Evolutionary conservation across 2,329 filamentous ascomycete genomes (phyloP).

Genomic region (Colletotrichum lini): DNA sequence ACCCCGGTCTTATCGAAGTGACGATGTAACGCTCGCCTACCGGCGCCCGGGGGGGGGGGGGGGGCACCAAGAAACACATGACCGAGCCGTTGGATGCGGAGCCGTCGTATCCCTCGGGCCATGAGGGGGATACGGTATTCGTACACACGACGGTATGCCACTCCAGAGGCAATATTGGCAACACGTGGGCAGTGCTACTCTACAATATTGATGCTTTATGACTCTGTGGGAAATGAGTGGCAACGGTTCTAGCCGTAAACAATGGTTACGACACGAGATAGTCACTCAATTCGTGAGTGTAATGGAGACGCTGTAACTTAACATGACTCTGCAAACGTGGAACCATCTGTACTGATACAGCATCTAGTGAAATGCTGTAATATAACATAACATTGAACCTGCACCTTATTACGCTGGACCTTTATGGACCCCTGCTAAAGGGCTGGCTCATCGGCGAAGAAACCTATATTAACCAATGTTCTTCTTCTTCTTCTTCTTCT

Average conservation of each 20-base stretch:
- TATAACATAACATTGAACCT: no score
- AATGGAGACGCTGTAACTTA: background rate
- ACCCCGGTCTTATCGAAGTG: conserved; percentile 11
- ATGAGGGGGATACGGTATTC: background rate
- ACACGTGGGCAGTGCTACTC: background rate
- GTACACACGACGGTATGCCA: no score
- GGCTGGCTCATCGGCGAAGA: no score
- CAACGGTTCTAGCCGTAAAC: background rate
- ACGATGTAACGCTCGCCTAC: conserved; percentile 9
- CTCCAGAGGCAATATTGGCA: no score
- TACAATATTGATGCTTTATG: background rate
- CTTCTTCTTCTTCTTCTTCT: no score
- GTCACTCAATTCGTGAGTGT: background rate
- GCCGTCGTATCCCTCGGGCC: conserved; percentile 5
- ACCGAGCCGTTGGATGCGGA: conserved; percentile 11
- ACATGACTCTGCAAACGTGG: background rate
- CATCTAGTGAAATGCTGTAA: no score
- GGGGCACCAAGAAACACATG: background rate
- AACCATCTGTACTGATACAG: no score
- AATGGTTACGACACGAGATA: no score
- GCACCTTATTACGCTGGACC: no score
- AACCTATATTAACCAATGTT: no score
- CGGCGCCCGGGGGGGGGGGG: no score
- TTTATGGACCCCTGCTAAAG: no score
- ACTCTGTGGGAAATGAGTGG: background rate